Evolutionary conservation across 2,329 filamentous ascomycete genomes (phyloP).

Genomic region (Setomelanomma holmii): DNA sequence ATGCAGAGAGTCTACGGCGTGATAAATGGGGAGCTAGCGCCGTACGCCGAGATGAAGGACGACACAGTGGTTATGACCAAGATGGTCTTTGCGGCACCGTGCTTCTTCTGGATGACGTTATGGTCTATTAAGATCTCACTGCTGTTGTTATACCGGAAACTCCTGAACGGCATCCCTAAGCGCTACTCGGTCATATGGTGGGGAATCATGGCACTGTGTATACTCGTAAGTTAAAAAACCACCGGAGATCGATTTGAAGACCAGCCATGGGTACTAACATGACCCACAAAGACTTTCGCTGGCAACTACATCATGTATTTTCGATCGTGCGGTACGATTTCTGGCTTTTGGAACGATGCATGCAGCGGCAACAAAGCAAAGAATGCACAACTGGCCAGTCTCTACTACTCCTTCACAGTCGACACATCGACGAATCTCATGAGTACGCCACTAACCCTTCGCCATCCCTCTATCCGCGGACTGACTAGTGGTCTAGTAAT

Average conservation of each 20-base stretch:
- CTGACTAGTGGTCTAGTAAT: conserved; percentile 36
- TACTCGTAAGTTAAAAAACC: conserved; percentile 30
- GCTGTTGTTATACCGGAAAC: conserved; percentile 45
- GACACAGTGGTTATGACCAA: conserved; percentile 42
- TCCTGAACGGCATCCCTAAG: conserved; percentile 35
- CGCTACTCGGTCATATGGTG: conserved; percentile 45
- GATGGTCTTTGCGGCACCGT: conserved; percentile 47
- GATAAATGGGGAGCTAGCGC: conserved; percentile 19
- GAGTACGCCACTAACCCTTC: conserved; percentile 29
- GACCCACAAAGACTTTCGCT: conserved; percentile 35
- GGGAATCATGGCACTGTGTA: conserved; percentile 37
- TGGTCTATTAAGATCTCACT: conserved; percentile 51
- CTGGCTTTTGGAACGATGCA: conserved; percentile 16
- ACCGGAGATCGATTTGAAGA: background rate
- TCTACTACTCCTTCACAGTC: conserved; percentile 45
- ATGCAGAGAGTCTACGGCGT: conserved; percentile 42
- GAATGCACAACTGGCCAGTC: conserved; percentile 28
- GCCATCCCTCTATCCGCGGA: background rate
- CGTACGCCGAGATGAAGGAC: conserved; percentile 34
- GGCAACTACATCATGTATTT: conserved; percentile 47
- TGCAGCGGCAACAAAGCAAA: conserved; percentile 6
- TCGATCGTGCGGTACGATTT: conserved; percentile 37
- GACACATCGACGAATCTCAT: conserved; percentile 48
- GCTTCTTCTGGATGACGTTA: conserved; percentile 49
- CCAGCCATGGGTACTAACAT: background rate